Evolutionary conservation across 208 protist genomes (phyloP).

Genomic region (Novymonas esmeraldas): DNA sequence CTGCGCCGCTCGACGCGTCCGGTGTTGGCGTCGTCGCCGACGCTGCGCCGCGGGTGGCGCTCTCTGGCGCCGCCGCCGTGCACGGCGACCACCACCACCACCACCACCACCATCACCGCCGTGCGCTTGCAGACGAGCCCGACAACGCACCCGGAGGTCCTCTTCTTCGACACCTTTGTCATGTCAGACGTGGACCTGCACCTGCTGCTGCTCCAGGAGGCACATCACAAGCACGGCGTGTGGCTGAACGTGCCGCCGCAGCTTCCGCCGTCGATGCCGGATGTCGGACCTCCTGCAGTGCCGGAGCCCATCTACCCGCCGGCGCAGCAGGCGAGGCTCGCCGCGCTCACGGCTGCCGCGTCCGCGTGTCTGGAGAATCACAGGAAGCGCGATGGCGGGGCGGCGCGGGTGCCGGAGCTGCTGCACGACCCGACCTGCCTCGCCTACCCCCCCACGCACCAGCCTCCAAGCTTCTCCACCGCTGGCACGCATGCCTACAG

Average conservation of each 20-base stretch:
- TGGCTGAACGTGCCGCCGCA: conserved; percentile 77
- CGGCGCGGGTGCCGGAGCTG: conserved; percentile 1
- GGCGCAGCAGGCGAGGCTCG: conserved; percentile 41
- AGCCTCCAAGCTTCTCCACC: conserved; percentile 53
- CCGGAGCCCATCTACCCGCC: conserved; percentile 45
- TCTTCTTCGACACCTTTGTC: conserved; percentile 35
- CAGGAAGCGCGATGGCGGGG: background rate
- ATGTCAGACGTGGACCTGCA: conserved; percentile 45
- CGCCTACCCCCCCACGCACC: conserved; percentile 53
- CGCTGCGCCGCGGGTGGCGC: background rate
- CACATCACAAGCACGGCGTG: conserved; percentile 77
- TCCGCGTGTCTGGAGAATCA: background rate
- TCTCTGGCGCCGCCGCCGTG: background rate
- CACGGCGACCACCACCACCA: too few relatives aligned
- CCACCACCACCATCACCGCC: too few relatives aligned
- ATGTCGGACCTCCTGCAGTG: conserved; percentile 38
- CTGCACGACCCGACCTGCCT: conserved; percentile 7
- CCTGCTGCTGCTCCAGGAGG: conserved; percentile 58
- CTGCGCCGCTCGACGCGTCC: conserved; percentile 1
- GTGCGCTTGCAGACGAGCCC: background rate
- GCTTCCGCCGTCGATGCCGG: conserved; percentile 43
- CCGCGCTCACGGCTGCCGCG: conserved; percentile 23
- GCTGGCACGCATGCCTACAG: conserved; percentile 57
- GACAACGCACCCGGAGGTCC: background rate
- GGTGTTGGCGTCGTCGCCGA: background rate